phyloP scores from a whole-genome alignment of 257 asterid species.

The Ehretia macrophylla region DNA sequence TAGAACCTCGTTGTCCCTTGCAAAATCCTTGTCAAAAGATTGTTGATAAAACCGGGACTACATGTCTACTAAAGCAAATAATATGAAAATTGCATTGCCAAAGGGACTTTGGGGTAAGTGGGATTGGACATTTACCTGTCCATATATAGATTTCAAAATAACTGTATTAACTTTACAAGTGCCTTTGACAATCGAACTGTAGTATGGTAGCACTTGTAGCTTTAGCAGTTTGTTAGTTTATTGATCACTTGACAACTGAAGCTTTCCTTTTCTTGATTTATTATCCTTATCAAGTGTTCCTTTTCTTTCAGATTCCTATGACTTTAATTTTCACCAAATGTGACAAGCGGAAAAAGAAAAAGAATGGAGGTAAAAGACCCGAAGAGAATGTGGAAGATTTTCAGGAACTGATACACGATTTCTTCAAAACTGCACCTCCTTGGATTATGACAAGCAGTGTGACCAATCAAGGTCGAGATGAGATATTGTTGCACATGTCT shows the following conservation, averaged over 20 bases:
- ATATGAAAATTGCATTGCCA: not conserved
- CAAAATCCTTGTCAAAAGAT: not conserved
- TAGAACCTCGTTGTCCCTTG: not conserved
- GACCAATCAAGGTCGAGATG: slow-evolving; percentile 95
- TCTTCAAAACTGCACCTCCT: slow-evolving; percentile 80
- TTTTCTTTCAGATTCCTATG: slow-evolving; percentile 80
- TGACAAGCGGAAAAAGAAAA: slow-evolving; percentile 90
- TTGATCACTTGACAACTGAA: not conserved
- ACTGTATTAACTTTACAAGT: too few species aligned
- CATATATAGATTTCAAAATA: too few species aligned
- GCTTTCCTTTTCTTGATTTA: not conserved
- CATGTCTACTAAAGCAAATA: too few species aligned
- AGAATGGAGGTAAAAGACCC: slow-evolving; percentile 83
- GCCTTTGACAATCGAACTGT: too few species aligned
- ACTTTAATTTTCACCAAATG: slow-evolving; percentile 89
- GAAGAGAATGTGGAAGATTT: slow-evolving; percentile 82
- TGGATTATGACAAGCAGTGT: slow-evolving; percentile 98
- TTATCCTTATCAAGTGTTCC: not conserved
- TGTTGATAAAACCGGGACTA: not conserved
- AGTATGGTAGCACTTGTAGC: too few species aligned
- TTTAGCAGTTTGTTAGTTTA: not conserved
- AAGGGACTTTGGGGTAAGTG: not conserved
- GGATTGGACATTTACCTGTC: too few species aligned
- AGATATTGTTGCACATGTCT: slow-evolving; percentile 87
- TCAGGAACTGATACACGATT: slow-evolving; percentile 54